These are phyloP conservation scores for Pythium vanterpoolii DNA, from an alignment of 352 stramenopile species.

Conservation along the genomic window DNA sequence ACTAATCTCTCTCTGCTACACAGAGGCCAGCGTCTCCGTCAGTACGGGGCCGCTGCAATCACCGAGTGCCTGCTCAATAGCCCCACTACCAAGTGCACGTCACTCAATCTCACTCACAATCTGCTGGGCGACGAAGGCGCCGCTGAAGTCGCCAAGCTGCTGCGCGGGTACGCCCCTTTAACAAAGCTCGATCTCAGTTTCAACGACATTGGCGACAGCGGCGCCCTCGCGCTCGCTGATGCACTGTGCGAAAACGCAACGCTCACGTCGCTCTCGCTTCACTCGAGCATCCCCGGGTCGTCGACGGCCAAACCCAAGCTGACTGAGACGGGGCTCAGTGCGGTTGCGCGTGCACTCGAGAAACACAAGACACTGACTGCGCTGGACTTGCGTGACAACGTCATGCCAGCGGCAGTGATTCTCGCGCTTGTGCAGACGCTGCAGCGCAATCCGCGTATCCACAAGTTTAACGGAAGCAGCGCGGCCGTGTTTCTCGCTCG, in stretches of 20 bases:
- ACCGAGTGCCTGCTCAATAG: conserved; percentile 32
- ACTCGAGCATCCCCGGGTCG: conserved; percentile 40
- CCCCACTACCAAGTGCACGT: conserved; percentile 23
- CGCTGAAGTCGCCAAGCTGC: conserved; percentile 34
- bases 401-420: conserved; percentile 29
- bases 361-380: conserved; percentile 32
- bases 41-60: conserved; percentile 49
- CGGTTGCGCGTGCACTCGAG: conserved; percentile 34
- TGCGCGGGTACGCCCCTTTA: conserved; percentile 33
- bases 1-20: neutral
- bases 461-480: conserved; percentile 56
- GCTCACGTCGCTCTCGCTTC: conserved; percentile 41
- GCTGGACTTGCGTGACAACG: conserved; percentile 55
- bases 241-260: conserved; percentile 42
- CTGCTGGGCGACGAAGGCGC: conserved; percentile 56
- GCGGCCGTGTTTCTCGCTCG: conserved; percentile 50
- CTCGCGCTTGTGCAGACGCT: conserved; percentile 39
- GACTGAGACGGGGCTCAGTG: conserved; percentile 37
- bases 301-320: conserved; percentile 28
- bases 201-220: conserved; percentile 66
- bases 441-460: conserved; percentile 35
- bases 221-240: conserved; percentile 37
- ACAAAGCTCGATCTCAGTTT: conserved; percentile 62
- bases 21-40: conserved; percentile 38
- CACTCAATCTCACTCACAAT: conserved; percentile 52